Evolutionary conservation across 192 early-diverging fungal genomes (phyloP), one percentile per base, ranked within the genome.

Genomic region (Coemansia sp.): DNA sequence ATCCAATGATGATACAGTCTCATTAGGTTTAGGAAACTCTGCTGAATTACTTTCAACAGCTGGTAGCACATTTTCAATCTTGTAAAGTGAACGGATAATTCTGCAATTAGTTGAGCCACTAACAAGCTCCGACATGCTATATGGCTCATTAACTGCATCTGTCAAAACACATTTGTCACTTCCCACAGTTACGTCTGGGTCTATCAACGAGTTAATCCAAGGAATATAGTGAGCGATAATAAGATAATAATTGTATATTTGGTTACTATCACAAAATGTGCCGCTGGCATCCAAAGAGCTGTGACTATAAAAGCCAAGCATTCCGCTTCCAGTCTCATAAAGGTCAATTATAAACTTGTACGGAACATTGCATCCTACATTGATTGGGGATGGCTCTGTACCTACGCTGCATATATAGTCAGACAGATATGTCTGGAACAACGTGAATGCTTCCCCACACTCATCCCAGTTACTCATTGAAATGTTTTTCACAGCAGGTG

Each of bases 221-320:
- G 66, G 31, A 1, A 74, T 50, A 53, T 74, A 74, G 54, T 74
- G 53, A 26, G 59, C 47, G 8, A 74, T 38, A 37, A 68, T 48
- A 0, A 66, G 60, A 44, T 74, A 74, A 54, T 69, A 74, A 58
- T 42, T 50, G 36, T 58, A 50, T 2, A 50, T 38, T 1, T 15
- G n/a, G 6, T 25, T 20, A 1, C 34, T 26, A 14, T 57, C 50
- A 37, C 73, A 68, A 11, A 60, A 63, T 4, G 15, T 57, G 21
- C 21, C 42, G 0, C 58, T 54, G n/a, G n/a, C n/a, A 21, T 47
- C 26, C 15, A 61, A 31, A 1, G 52, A 36, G n/a, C 73, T 75
- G 42, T 61, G 63, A 47, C 73, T 75, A 19, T 63, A 63, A 14
- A 75, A 46, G 1, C 62, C 73, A 1, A 57, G 54, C 21, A 61